These are phyloP conservation scores for Suillus decipiens DNA, from an alignment of 768 basidiomycete genomes.

Conservation along the genomic window DNA sequence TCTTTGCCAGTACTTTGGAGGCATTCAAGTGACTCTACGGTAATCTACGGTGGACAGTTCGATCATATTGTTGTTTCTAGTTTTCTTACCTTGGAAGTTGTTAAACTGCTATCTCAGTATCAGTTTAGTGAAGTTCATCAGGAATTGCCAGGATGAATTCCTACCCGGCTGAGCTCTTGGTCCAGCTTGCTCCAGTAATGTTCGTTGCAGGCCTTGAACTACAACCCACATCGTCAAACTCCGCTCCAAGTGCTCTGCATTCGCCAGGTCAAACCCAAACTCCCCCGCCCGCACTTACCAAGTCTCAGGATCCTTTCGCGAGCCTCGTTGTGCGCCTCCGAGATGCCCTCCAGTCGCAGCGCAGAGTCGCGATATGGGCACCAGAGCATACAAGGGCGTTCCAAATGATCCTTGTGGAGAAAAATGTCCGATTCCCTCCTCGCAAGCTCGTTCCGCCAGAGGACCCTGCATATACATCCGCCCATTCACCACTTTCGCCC, in stretches of 20 bases:
- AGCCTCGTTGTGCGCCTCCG: conserved; percentile 63
- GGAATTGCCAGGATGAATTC: conserved; percentile 67
- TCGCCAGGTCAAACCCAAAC: conserved; percentile 23
- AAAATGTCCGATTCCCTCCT: conserved; percentile 82
- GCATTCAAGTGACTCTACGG: neutral
- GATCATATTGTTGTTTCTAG: neutral
- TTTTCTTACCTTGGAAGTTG: neutral
- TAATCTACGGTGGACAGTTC: neutral
- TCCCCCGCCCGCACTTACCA: conserved; percentile 27
- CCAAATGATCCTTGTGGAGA: conserved; percentile 83
- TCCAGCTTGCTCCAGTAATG: conserved; percentile 92
- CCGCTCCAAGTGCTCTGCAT: conserved; percentile 17
- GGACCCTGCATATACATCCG: conserved; percentile 53
- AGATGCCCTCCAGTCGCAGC: conserved; percentile 64
- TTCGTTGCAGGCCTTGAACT: conserved; percentile 85
- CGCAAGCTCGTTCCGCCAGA: conserved; percentile 68
- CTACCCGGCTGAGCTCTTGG: conserved; percentile 86
- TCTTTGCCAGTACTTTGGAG: neutral
- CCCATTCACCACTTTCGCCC: conserved; percentile 94
- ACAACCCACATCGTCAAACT: conserved; percentile 18
- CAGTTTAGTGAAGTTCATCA: neutral
- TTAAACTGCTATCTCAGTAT: neutral
- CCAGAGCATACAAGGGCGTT: conserved; percentile 75
- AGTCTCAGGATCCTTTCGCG: conserved; percentile 60
- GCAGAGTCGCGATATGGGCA: conserved; percentile 69